phyloP scores from a whole-genome alignment of 176 grass and related monocot species.

The Rhynchospora tenuis region DNA sequence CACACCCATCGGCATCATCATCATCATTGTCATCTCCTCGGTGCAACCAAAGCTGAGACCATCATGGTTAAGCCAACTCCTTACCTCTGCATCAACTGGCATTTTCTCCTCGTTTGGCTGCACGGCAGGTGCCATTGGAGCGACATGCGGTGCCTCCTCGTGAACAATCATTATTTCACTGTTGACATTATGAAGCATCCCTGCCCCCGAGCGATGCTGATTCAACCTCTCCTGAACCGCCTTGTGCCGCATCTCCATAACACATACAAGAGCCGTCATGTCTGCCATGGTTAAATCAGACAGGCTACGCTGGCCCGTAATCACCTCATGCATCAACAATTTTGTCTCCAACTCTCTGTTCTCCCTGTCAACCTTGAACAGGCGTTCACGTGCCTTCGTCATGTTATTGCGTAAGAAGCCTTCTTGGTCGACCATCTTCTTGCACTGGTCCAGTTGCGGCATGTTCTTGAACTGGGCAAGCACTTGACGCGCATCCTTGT shows the following conservation, averaged over 20 bases:
- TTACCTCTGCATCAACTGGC: conserved; percentile 3
- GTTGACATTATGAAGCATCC: neutral
- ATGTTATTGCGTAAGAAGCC: neutral
- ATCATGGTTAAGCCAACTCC: conserved; percentile 12
- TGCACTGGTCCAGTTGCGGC: conserved; percentile 19
- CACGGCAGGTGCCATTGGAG: neutral
- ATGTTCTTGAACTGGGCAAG: conserved; percentile 17
- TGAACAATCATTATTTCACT: neutral
- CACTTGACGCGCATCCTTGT: neutral
- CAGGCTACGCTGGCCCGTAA: neutral
- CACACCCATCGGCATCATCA: neutral
- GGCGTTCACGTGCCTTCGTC: neutral
- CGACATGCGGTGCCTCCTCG: neutral
- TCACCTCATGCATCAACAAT: conserved; percentile 25
- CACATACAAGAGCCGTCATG: neutral
- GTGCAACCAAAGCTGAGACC: neutral
- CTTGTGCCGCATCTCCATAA: neutral
- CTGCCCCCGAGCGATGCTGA: neutral
- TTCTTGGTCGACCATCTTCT: conserved; percentile 22
- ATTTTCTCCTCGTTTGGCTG: neutral
- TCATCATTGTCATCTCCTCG: neutral
- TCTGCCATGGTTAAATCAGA: neutral
- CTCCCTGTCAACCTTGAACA: conserved; percentile 17
- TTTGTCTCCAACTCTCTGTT: conserved; percentile 19
- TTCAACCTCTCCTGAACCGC: neutral